These are phyloP conservation scores for Phellinidium pouzarii DNA, from an alignment of 1,284 basidiomycete species.

Conservation along the genomic window DNA sequence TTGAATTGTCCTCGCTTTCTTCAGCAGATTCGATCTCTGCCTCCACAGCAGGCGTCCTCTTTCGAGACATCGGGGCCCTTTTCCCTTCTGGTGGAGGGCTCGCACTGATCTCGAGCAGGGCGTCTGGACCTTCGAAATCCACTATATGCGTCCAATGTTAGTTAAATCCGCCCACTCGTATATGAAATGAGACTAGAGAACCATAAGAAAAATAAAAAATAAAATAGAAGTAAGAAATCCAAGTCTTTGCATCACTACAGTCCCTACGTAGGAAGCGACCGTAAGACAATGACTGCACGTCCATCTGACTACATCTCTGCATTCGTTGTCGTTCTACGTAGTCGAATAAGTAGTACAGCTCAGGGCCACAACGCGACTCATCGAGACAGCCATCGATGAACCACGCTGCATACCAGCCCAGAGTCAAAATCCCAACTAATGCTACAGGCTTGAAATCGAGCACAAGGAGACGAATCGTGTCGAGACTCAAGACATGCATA, in stretches of 20 bases:
- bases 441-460: not conserved
- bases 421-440: not conserved
- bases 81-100: slow-evolving; percentile 5
- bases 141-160: slow-evolving; percentile 11
- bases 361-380: not conserved
- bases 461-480: not conserved
- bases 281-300: not conserved
- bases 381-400: not conserved
- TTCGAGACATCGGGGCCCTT: slow-evolving; percentile 20
- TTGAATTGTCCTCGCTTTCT: slow-evolving; percentile 37
- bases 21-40: slow-evolving; percentile 11
- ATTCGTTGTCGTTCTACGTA: not conserved
- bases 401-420: not conserved
- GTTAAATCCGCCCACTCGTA: not conserved
- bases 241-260: not conserved
- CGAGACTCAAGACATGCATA: not conserved
- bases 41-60: slow-evolving; percentile 16
- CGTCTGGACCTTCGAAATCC: slow-evolving; percentile 15
- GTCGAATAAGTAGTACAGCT: not conserved
- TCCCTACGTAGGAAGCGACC: not conserved
- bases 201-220: not conserved
- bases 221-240: not conserved
- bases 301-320: not conserved
- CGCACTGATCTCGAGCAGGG: slow-evolving; percentile 7
- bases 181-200: no score